A percentile compares a stretch with the other conserved stretches of the same genome.
phyloP scores from a whole-genome alignment of 371 early-diverging fungal genomes.

The Mortierella sp. region DNA sequence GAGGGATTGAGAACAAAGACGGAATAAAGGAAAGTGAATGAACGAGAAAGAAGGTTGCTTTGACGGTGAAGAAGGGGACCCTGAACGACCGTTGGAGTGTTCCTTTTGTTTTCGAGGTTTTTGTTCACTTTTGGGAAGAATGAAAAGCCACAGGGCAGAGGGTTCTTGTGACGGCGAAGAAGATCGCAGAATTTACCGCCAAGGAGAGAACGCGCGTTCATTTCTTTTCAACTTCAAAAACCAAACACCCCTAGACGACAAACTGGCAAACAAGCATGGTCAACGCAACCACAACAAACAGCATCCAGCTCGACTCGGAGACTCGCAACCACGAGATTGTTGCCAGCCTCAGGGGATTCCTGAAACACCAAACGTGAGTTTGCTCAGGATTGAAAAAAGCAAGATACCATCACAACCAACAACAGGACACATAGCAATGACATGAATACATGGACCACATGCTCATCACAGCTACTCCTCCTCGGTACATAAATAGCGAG shows the following conservation, averaged over 20 bases:
- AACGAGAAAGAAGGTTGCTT: not conserved
- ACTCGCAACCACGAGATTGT: slow-evolving; percentile 50
- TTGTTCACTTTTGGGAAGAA: not conserved
- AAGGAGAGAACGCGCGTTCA: not conserved
- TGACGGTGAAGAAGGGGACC: not conserved
- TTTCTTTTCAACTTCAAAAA: not conserved
- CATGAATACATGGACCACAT: not conserved
- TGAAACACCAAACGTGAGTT: slow-evolving; percentile 53
- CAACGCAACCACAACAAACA: slow-evolving; percentile 15
- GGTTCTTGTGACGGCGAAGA: not conserved
- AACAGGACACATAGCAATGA: not conserved
- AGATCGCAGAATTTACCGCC: no score
- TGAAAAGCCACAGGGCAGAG: slow-evolving; percentile 3
- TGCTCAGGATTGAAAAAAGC: not conserved
- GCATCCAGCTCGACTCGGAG: slow-evolving; percentile 34
- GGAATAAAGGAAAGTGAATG: not conserved
- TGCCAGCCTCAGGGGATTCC: slow-evolving; percentile 36
- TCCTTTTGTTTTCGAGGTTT: not conserved
- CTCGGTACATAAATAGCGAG: slow-evolving; percentile 17
- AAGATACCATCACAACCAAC: no score
- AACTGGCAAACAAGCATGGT: slow-evolving; percentile 16
- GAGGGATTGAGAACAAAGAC: not conserved
- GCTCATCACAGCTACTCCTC: not conserved
- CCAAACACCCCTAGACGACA: not conserved
- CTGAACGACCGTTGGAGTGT: not conserved